phyloP scores from a whole-genome alignment of 164 flowering plant genomes.

The Vitis amurensis region DNA sequence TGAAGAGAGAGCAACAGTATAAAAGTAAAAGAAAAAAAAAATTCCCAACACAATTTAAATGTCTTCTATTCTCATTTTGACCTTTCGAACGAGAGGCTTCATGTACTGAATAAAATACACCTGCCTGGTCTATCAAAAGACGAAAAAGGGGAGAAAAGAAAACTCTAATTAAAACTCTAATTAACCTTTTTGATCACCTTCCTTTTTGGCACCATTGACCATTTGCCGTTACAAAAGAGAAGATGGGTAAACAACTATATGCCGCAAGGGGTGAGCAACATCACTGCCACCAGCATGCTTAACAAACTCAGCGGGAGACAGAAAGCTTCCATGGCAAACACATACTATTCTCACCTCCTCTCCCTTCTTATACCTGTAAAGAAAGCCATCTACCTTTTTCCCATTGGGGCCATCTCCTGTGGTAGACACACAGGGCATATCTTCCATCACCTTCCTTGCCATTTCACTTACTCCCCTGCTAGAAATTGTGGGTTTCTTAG shows the following conservation, averaged over 20 bases:
- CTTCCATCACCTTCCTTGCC: constrained; percentile 47
- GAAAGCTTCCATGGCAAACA: constrained; percentile 81
- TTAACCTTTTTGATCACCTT: background rate
- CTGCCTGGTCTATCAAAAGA: background rate
- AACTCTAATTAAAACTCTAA: background rate
- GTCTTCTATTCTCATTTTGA: background rate
- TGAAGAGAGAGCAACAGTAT: background rate
- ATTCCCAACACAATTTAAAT: background rate
- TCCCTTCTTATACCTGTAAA: constrained; percentile 65
- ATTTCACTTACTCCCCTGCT: constrained; percentile 8
- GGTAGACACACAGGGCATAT: constrained; percentile 83
- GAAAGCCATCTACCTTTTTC: constrained; percentile 66
- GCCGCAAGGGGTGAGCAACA: constrained; percentile 71
- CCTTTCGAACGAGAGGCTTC: background rate
- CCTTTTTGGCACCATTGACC: background rate
- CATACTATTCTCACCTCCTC: constrained; percentile 86
- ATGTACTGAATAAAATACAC: background rate
- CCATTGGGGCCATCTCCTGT: constrained; percentile 75
- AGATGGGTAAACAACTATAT: constrained; percentile 65
- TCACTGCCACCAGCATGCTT: constrained; percentile 87
- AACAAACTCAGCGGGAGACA: constrained; percentile 84
- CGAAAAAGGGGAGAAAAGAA: background rate
- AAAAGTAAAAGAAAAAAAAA: background rate
- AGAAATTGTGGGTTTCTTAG: constrained; percentile 4
- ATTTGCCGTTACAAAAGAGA: constrained; percentile 22